Percentiles rank a stretch among this genome's conserved stretches.
These are phyloP conservation scores for Tricharina praecox DNA, from an alignment of 495 filamentous ascomycete genomes.

Conservation along the genomic window DNA sequence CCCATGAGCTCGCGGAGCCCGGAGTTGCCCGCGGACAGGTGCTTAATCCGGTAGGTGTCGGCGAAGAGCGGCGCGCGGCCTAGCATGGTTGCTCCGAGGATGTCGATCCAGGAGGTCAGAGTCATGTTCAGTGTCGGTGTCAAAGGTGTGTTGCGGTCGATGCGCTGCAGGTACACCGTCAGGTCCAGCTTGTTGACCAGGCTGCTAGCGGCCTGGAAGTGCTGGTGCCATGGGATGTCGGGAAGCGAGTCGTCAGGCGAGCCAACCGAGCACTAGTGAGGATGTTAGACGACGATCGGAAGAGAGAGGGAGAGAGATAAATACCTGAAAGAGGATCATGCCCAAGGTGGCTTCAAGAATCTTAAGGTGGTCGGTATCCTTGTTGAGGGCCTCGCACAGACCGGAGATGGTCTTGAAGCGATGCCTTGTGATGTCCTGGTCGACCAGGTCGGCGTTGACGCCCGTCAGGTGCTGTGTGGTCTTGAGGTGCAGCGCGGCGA, in stretches of 20 bases:
- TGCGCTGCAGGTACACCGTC: conserved; percentile 41
- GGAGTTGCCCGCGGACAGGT: conserved; percentile 50
- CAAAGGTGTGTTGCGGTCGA: conserved; percentile 35
- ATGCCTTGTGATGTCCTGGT: conserved; percentile 86
- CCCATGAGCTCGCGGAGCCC: conserved; percentile 91
- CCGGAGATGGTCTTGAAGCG: conserved; percentile 74
- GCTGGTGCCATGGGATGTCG: conserved; percentile 91
- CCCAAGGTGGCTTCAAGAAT: conserved; percentile 88
- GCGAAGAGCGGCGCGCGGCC: conserved; percentile 73
- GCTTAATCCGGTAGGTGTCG: conserved; percentile 80
- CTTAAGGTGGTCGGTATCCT: conserved; percentile 64
- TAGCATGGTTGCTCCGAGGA: conserved; percentile 83
- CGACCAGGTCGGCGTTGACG: conserved; percentile 52
- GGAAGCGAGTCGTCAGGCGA: conserved; percentile 68
- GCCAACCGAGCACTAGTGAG: conserved; percentile 58
- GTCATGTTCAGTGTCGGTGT: conserved; percentile 91
- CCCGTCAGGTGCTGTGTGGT: conserved; percentile 44
- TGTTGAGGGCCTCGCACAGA: conserved; percentile 65
- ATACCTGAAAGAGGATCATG: conserved; percentile 82
- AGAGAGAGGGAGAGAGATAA: not conserved
- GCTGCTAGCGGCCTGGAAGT: conserved; percentile 79
- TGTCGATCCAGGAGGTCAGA: conserved; percentile 89
- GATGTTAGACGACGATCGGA: conserved; percentile 2
- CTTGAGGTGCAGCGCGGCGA: conserved; percentile 88
- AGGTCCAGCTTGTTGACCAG: conserved; percentile 77